Conservation (phyloP, 2,329 filamentous ascomycete species). For the Aureobasidium leucospermi region DNA sequence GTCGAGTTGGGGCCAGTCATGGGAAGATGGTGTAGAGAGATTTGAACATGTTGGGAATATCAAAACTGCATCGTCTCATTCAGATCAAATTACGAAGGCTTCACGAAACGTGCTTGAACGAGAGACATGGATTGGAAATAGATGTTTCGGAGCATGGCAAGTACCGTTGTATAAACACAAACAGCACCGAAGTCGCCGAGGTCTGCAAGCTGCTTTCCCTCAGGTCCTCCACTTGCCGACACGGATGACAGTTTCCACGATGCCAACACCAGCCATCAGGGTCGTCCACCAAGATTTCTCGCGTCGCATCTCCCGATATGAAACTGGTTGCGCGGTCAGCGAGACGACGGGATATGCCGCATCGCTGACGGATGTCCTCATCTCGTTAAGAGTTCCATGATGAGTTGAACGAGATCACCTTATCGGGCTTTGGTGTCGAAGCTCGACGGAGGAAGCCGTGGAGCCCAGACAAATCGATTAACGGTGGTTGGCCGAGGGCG, state of each 20-base stretch:
- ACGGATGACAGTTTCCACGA: too few relatives aligned
- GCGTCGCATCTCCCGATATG: neutral
- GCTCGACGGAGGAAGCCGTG: neutral
- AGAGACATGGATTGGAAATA: too few relatives aligned
- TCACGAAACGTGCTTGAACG: too few relatives aligned
- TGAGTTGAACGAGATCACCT: neutral
- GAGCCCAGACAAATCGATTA: slow-evolving; percentile 7
- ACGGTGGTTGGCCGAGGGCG: slow-evolving; percentile 6
- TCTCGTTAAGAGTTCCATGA: neutral
- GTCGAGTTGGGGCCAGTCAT: slow-evolving; percentile 45
- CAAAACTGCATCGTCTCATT: neutral
- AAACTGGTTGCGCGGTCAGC: neutral
- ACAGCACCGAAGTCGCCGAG: too few relatives aligned
- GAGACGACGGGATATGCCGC: neutral
- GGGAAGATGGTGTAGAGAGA: slow-evolving; percentile 70
- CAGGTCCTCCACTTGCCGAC: neutral
- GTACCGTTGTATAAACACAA: too few relatives aligned
- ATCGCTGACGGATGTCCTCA: neutral
- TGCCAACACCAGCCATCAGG: neutral
- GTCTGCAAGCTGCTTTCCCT: too few relatives aligned
- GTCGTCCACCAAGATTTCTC: neutral
- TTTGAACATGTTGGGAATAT: slow-evolving; percentile 30
- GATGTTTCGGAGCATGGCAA: too few relatives aligned
- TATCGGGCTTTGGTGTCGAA: slow-evolving; percentile 2
- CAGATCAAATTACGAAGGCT: too few relatives aligned